phyloP scores from a whole-genome alignment of 495 filamentous ascomycete genomes.

The Tuber indicum region DNA sequence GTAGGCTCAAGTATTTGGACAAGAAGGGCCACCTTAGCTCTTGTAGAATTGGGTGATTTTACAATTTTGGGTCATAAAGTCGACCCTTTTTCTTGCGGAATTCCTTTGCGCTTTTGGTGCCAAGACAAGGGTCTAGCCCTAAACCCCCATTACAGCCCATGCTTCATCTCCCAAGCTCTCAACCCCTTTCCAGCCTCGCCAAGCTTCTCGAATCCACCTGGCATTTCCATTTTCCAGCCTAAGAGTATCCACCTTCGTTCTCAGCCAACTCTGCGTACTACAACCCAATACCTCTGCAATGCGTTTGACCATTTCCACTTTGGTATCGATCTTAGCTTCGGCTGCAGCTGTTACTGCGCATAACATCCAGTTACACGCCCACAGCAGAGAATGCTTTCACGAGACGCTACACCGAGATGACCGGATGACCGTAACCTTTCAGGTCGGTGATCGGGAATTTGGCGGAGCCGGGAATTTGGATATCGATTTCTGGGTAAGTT shows the following conservation, averaged over 20 bases:
- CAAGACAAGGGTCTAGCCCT: neutral
- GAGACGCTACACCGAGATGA: conserved; percentile 87
- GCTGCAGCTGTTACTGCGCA: conserved; percentile 52
- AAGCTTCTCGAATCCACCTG: neutral
- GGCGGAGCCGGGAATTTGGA: conserved; percentile 90
- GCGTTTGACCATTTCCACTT: conserved; percentile 19
- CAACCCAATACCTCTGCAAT: neutral
- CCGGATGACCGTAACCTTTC: conserved; percentile 97
- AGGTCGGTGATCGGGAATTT: conserved; percentile 95
- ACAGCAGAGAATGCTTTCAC: conserved; percentile 95
- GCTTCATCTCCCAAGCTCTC: neutral
- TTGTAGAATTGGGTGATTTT: too few species aligned
- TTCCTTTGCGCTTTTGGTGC: neutral
- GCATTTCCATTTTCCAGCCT: neutral
- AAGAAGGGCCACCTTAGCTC: too few species aligned
- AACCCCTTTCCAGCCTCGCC: neutral
- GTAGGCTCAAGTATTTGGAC: too few species aligned
- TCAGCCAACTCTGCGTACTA: neutral
- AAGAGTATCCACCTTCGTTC: neutral
- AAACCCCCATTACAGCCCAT: neutral
- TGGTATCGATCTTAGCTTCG: conserved; percentile 19
- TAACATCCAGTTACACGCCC: conserved; percentile 89
- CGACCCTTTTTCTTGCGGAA: too few species aligned
- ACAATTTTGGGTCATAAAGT: too few species aligned
- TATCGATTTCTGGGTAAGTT: conserved; percentile 92